Base-by-base conservation (phyloP, 2,329 filamentous ascomycete species). In the Fusarium sp. region DNA sequence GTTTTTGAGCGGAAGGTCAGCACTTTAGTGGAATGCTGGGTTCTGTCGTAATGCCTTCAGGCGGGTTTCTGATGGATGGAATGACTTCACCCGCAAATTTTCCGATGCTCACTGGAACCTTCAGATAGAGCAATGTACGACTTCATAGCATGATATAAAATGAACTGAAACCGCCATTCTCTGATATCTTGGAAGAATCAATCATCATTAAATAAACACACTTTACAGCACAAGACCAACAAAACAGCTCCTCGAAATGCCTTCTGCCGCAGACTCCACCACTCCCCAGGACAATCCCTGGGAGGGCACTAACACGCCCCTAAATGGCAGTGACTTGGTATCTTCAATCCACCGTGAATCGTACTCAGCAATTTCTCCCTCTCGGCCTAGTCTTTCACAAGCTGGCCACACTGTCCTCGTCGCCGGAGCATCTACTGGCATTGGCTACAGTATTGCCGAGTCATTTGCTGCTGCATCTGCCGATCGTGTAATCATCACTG, bases 401-500 rank as follows among this genome's bases (percentile, higher is more conserved):
- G 88, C 58, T 4, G 58, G 60, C 0, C 17, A 9, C 8, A 63
- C 50, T 4, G 17, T 63, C 9, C 37, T 63, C 2, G 50, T 63
- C 7, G 50, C 58, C 3, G 58, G 58, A 8, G 60, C 58, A 1
- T 63, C 60, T 1, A 63, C 60, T 1, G 60, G 60, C 1, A 63
- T 63, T n/a, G 60, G 60, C 10, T 44, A 57, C 7, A 63, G 58
- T 4, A 63, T 63, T 19, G 58, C 89, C 3, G 82, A 84, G 47
- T 80, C 88, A 27, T 92, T 84, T 56, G 73, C 78, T 8, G 61
- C 66, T 6, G 83, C 83, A 0, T 75, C 75, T 0, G 78, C 80
- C 1, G 40, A 71, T 1, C 74, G 73, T 7, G 72, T 84, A 40
- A 76, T 79, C 32, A 76, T 85, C 23, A 63, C 79, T 1, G 81